Evolutionary conservation across 2,329 filamentous ascomycete genomes (phyloP).

Genomic region (Fonsecaea pedrosoi): DNA sequence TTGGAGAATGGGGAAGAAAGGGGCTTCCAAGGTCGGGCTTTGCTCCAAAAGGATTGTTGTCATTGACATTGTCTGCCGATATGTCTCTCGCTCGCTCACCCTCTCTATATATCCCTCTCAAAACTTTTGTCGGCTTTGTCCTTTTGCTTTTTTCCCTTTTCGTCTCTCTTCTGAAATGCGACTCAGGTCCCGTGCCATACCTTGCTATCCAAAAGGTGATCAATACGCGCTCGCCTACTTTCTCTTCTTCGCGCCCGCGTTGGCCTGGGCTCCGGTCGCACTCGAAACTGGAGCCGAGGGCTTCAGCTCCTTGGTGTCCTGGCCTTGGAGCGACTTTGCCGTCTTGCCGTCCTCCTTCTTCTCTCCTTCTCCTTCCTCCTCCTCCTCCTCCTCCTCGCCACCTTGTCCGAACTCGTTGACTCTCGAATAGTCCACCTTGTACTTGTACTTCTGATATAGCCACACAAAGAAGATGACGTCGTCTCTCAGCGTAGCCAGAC

Average conservation of each 20-base stretch:
- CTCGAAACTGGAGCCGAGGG: constrained; percentile 33
- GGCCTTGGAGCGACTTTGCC: constrained; percentile 33
- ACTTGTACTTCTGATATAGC: constrained; percentile 90
- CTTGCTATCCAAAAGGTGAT: neutral
- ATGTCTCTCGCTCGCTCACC: neutral
- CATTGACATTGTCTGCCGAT: neutral
- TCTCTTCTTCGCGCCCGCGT: constrained; percentile 37
- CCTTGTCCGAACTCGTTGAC: constrained; percentile 99
- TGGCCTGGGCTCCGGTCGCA: constrained; percentile 34
- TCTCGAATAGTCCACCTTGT: constrained; percentile 87
- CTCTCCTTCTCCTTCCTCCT: constrained; percentile 57
- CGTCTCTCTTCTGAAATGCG: neutral
- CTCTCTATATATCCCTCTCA: neutral
- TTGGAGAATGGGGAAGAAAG: neutral
- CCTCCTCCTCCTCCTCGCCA: constrained; percentile 80
- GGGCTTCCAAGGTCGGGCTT: neutral
- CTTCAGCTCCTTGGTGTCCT: constrained; percentile 39
- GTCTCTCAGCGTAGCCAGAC: constrained; percentile 88
- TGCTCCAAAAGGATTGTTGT: neutral
- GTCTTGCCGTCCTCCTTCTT: constrained; percentile 25
- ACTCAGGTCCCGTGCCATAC: neutral
- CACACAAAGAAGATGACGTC: constrained; percentile 99
- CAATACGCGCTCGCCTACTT: constrained; percentile 23
- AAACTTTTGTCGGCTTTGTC: neutral
- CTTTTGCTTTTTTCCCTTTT: neutral